Percentiles rank a stretch among this genome's conserved stretches.
Conservation (phyloP, 2,329 filamentous ascomycete species). For the Anthostomella pinea region DNA sequence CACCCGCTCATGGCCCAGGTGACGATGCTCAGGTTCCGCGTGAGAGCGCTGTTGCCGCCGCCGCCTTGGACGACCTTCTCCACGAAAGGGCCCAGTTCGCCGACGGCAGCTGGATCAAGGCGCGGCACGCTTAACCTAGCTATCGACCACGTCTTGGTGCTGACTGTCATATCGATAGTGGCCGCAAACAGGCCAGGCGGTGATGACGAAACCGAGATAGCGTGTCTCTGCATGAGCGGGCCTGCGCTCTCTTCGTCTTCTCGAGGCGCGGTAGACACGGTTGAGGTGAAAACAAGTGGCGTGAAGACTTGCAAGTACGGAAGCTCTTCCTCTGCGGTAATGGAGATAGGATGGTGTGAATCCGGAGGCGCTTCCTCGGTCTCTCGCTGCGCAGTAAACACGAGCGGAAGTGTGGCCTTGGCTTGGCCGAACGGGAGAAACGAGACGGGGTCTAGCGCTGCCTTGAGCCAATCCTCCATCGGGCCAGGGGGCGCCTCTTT, state of each 20-base stretch:
- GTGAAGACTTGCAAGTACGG: conserved; percentile 71
- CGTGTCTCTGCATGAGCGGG: conserved; percentile 50
- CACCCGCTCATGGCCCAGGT: conserved; percentile 69
- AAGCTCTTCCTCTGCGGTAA: conserved; percentile 62
- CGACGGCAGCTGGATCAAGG: conserved; percentile 56
- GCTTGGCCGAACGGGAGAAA: conserved; percentile 50
- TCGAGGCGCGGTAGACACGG: conserved; percentile 44
- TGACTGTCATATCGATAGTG: conserved; percentile 56
- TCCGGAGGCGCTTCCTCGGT: conserved; percentile 37
- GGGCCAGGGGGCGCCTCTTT: conserved; percentile 27
- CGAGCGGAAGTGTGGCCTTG: conserved; percentile 24
- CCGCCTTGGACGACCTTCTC: conserved; percentile 37
- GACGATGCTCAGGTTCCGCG: conserved; percentile 56
- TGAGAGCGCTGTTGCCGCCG: conserved; percentile 43
- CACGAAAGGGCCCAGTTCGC: conserved; percentile 56
- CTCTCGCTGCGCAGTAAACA: conserved; percentile 18
- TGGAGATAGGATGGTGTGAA: conserved; percentile 63
- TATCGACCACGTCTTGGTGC: conserved; percentile 51
- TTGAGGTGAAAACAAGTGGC: conserved; percentile 60
- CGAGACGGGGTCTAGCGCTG: conserved; percentile 48
- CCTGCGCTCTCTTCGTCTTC: conserved; percentile 19
- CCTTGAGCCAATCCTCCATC: conserved; percentile 44
- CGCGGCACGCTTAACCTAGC: conserved; percentile 49
- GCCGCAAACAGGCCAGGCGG: conserved; percentile 57
- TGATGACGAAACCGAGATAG: conserved; percentile 49